Evolutionary conservation across 2,329 filamentous ascomycete species (phyloP), one percentile per base, ranked within the genome.

Genomic region (Colletotrichum cordylinicola): DNA sequence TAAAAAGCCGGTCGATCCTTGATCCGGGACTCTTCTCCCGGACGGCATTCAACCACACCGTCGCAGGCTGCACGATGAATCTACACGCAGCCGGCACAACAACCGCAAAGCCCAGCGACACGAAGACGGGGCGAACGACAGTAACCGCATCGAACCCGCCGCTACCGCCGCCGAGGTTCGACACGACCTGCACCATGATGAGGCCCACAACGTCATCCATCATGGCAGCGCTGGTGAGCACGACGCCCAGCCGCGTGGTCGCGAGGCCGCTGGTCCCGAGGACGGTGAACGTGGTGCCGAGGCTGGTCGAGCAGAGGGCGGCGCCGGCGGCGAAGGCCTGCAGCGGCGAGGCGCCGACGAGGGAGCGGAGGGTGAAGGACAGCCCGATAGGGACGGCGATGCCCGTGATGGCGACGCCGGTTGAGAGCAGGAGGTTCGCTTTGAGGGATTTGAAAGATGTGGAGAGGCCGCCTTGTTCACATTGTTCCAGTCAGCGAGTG

Each of bases 191-290:
- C 0, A 95, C 93, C 91, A 96, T 94, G 9, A 96, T 91, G 12
- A 96, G 85, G 0, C 94, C 94, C 2, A 94, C 90, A 0, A 96
- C 92, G 83, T 97, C 94, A 81, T 97, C 95, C 85, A 97, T 91
- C 91, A 97, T 94, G 0, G 94, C 95, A 1, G 94, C 94, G 74
- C 91, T 93, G 4, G 91, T 91, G 1, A 96, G 87, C 0, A 97
- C 90, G 84, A 91, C 72, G 85, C 95, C 89, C 7, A 90, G 80
- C 9, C 88, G 84, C 3, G 87, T 87, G 2, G 82, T 78, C 2
- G 81, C 82, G 5, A 89, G 83, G 0, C 87, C 87, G 27, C 86
- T 88, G 1, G 85, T 82, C 15, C 84, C 81, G 0, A 90, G 83
- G 6, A 90, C 85, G 4, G 91, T 92, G 10, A 94, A 93, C 1